Evolutionary conservation across 768 basidiomycete species (phyloP).

Genomic region (Thelephora ganbajun): DNA sequence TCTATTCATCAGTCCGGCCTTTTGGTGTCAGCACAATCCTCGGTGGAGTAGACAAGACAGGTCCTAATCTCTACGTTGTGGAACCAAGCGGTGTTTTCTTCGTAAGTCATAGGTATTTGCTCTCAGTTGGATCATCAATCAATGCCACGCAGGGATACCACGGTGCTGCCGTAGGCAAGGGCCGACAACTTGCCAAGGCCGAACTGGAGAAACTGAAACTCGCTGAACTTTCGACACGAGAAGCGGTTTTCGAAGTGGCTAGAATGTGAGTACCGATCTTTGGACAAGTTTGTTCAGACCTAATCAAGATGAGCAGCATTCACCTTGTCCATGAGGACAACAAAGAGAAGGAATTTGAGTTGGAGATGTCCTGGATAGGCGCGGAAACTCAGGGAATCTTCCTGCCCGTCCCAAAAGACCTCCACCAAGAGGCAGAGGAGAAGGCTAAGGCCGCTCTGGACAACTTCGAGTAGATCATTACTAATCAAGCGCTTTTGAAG

Average conservation of each 20-base stretch:
- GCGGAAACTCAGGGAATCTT: slow-evolving; percentile 72
- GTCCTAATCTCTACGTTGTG: slow-evolving; percentile 77
- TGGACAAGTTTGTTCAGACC: slow-evolving; percentile 3
- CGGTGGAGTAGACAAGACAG: slow-evolving; percentile 77
- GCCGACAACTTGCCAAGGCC: slow-evolving; percentile 95
- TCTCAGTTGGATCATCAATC: not conserved
- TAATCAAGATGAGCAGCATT: slow-evolving; percentile 42
- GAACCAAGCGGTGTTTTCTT: slow-evolving; percentile 92
- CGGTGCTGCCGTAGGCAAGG: slow-evolving; percentile 95
- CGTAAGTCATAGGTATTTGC: slow-evolving; percentile 29
- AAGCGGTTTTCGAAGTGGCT: slow-evolving; percentile 88
- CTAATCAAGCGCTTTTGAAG: not conserved
- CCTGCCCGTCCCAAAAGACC: slow-evolving; percentile 70
- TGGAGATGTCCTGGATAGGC: slow-evolving; percentile 96
- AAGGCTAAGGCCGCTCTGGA: slow-evolving; percentile 82
- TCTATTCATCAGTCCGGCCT: slow-evolving; percentile 95
- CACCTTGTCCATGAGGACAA: slow-evolving; percentile 96
- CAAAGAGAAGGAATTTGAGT: slow-evolving; percentile 96
- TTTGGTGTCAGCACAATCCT: slow-evolving; percentile 93
- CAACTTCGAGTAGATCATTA: slow-evolving; percentile 32
- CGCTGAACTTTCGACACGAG: slow-evolving; percentile 59
- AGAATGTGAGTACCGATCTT: slow-evolving; percentile 56
- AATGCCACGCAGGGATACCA: slow-evolving; percentile 62
- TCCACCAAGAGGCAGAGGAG: slow-evolving; percentile 73
- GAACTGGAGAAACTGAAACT: slow-evolving; percentile 94